Base-by-base conservation (phyloP, 73 alveolate genomes). In the Paramecium bursaria region DNA sequence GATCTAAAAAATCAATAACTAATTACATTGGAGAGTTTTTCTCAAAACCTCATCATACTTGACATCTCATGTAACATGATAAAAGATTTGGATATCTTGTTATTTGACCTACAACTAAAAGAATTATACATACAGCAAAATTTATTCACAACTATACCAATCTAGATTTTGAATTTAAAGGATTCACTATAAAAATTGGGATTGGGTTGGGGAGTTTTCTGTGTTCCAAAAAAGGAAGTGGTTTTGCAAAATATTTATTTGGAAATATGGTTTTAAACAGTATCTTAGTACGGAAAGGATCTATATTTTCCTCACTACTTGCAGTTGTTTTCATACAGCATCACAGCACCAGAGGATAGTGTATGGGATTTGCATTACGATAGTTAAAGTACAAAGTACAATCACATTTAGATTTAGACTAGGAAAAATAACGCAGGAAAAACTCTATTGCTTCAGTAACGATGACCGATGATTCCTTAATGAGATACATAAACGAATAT, bases 301-400 rank as follows among this genome's bases (percentile, higher is more conserved):
- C 7, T 57, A 57, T 30, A 48, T n/a, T 57, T 57, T 57, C 51
- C 27, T 30, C 33, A 2, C 26, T 57, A 57, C 26, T 14, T 57
- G 15, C 17, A 19, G 30, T 30, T 30, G 17, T 57, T 30, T 57
- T 30, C 27, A 57, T 57, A 27, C 6, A 57, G 27, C 52, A 57
- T 48, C 26, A 14, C 27, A 23, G 76, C 26, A 57, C 14, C 33
- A 13, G 33, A 6, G 17, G 47, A 23, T 23, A 29, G 21, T 2
- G 27, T 30, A 57, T 27, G 74, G n/a, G 74, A 51, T 22, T 25
- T 51, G 0, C 46, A 30, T 19, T 30, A 57, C 33, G 76, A 57
- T 57, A 57, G 76, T 23, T 30, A 30, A 57, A 57, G 76, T 57
- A 57, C 76, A 57, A 57, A 57, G 33, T 30, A 57, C 76, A 48